Evolutionary conservation across 257 asterid species (phyloP), one percentile per base, ranked within the genome.

Genomic region (Scutellaria galericulata): DNA sequence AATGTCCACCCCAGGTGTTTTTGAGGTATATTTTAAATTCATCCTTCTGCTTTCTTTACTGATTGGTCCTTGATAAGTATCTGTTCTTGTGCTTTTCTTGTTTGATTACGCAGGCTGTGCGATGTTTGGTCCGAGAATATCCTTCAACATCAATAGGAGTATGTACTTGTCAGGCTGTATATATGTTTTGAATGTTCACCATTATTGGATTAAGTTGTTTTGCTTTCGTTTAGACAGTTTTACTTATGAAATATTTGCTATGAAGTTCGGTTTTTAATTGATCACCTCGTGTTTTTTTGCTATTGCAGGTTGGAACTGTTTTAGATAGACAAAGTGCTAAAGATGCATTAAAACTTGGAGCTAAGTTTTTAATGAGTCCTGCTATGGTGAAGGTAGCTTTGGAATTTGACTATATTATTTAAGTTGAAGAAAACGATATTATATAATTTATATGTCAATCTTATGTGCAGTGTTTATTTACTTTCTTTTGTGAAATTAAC

Each of bases 311-410:
- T 61, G 97, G 97, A 63, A 91, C 96, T 40, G 88, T 91, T 52
- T 79, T 89, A 70, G 77, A 83, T 72, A 78, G 77, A 59, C 71
- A 20, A 70, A 88, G 81, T 50, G 96, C 93, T 13, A 81, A 80
- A 71, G 64, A 69, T 66, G 92, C 97, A 9, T 48, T 89, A 15
- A 73, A 75, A 7, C 35, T 66, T 58, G 97, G 97, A 78, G 97
- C 96, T 69, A 92, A 89, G 83, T 92, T 92, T 81, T 87, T 92
- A 3, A 74, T 89, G 95, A 88, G 96, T 63, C 97, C 97, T 79
- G 95, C 85, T 64, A 82, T 81, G 77, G 89, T 91, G 66, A 86
- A 82, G 92, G 97, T 91, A 82, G 48, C 51, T 40, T 60, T 55
- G 14, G 3, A 58, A 8, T 57, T 40, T 47, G 27, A 24, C 44